Base-by-base conservation (phyloP, 352 stramenopile species). In the Globisporangium yorkense region DNA sequence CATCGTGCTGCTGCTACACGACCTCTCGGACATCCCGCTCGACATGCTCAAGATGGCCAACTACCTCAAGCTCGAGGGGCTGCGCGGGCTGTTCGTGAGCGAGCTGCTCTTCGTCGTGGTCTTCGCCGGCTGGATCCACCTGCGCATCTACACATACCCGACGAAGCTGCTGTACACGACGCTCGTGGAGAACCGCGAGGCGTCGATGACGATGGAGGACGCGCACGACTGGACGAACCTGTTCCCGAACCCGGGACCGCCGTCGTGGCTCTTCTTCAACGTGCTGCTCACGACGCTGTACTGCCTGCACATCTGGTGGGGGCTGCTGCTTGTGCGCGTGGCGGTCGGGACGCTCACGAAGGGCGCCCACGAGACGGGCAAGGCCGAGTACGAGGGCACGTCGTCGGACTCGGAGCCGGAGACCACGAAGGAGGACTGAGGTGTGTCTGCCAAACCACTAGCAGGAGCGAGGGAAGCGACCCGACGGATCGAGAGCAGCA, bases 1-100 rank as follows among this genome's bases (percentile, higher is more conserved):
- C 24, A 72, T 96, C 20, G 84, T 96, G 57, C 56, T 96, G 20
- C 65, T 94, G 44, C 60, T 96, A 16, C 87, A 96, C 59, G 87
- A 96, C 54, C 68, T 91, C 51, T 92, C 83, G n/a, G 87, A 96
- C 59, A 72, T 96, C n/a, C 83, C 86, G 37, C 70, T 96, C 37
- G 87, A 96, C 61, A 73, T 92, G 67, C 67, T 96, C 51, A 96
- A 96, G 72, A 95, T 96, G 84, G 67, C 64, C 66, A 96, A 96
- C 68, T 94, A 95, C 77, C 77, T 95, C 59, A 92, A 94, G 56
- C 62, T 95, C 47, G 86, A 95, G 63, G 85, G 82, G 51, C 58
- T 77, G 31, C 67, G 67, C 18, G 85, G 83, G 16, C 56, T 87
- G 31, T 95, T 94, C 52, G 63, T 74, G 51, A 84, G 67, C 60